These are phyloP conservation scores for Cryomyces antarcticus DNA, from an alignment of 495 filamentous ascomycete genomes.

Conservation along the genomic window DNA sequence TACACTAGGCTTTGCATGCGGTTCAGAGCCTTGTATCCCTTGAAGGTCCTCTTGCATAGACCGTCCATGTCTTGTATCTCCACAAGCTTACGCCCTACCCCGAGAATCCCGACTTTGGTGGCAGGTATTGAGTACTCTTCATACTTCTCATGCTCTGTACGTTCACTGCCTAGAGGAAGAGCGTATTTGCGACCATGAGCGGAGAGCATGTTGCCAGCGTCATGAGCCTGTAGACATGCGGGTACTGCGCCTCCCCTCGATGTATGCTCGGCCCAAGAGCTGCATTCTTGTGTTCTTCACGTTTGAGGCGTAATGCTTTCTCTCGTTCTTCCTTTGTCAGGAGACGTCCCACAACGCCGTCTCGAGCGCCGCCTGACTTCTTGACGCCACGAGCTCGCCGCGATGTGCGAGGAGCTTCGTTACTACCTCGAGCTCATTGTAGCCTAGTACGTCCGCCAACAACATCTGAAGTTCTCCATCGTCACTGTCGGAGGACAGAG, in stretches of 20 bases:
- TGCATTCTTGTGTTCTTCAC: slow-evolving; percentile 66
- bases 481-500: slow-evolving; percentile 37
- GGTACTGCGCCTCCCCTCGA: slow-evolving; percentile 50
- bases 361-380: slow-evolving; percentile 18
- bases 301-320: slow-evolving; percentile 46
- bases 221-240: slow-evolving; percentile 78
- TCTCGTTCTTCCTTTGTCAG: slow-evolving; percentile 61
- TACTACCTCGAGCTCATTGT: slow-evolving; percentile 76
- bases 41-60: slow-evolving; percentile 78
- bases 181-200: slow-evolving; percentile 55
- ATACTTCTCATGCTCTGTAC: slow-evolving; percentile 35
- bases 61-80: slow-evolving; percentile 69
- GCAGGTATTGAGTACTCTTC: slow-evolving; percentile 80
- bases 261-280: slow-evolving; percentile 39
- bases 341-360: slow-evolving; percentile 37
- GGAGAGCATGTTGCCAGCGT: slow-evolving; percentile 64
- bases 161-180: slow-evolving; percentile 14
- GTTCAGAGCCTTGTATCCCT: slow-evolving; percentile 81
- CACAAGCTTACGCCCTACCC: slow-evolving; percentile 49
- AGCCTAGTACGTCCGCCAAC: slow-evolving; percentile 80
- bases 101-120: slow-evolving; percentile 52
- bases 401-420: slow-evolving; percentile 63
- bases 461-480: slow-evolving; percentile 77
- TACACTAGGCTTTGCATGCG: slow-evolving; percentile 96
- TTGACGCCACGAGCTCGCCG: slow-evolving; percentile 31